Conservation (phyloP, 1,139 yeast genomes). For the Yamadazyma aaseri region DNA sequence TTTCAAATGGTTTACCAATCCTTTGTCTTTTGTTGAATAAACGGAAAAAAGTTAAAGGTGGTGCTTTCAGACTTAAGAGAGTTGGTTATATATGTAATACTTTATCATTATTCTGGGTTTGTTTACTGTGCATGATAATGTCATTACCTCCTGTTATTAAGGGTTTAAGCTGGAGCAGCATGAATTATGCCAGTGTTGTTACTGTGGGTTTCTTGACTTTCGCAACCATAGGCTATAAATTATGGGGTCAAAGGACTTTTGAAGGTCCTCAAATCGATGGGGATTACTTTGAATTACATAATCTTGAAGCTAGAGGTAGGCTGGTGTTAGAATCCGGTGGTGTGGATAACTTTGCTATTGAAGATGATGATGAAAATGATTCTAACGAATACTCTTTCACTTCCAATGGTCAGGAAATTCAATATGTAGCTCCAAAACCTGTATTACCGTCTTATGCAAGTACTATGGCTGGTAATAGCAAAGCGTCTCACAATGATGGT, state of each 20-base stretch:
- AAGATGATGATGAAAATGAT: constrained; percentile 15
- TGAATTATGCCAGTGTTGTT: constrained; percentile 77
- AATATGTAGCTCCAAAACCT: constrained; percentile 13
- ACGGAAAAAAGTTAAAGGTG: constrained; percentile 63
- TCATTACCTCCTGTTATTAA: constrained; percentile 77
- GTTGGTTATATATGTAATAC: constrained; percentile 66
- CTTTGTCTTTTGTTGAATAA: constrained; percentile 59
- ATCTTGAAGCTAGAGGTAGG: constrained; percentile 21
- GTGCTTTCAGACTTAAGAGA: constrained; percentile 65
- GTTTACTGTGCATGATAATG: constrained; percentile 58
- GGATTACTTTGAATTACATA: constrained; percentile 44
- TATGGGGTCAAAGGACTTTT: constrained; percentile 62
- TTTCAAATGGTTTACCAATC: constrained; percentile 79
- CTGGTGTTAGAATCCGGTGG: constrained; percentile 7
- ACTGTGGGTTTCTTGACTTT: constrained; percentile 47
- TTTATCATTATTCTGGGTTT: constrained; percentile 60
- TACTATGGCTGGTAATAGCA: constrained; percentile 3
- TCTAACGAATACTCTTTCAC: constrained; percentile 8
- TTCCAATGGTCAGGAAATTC: constrained; percentile 9
- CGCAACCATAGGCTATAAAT: constrained; percentile 50
- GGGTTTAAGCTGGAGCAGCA: constrained; percentile 51
- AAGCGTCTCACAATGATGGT: constrained; percentile 2
- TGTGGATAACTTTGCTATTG: constrained; percentile 10
- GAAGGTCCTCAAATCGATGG: constrained; percentile 64
- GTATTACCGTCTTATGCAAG: constrained; percentile 12